Conservation (phyloP, 495 filamentous ascomycete species). For the Aspergillus diversus region DNA sequence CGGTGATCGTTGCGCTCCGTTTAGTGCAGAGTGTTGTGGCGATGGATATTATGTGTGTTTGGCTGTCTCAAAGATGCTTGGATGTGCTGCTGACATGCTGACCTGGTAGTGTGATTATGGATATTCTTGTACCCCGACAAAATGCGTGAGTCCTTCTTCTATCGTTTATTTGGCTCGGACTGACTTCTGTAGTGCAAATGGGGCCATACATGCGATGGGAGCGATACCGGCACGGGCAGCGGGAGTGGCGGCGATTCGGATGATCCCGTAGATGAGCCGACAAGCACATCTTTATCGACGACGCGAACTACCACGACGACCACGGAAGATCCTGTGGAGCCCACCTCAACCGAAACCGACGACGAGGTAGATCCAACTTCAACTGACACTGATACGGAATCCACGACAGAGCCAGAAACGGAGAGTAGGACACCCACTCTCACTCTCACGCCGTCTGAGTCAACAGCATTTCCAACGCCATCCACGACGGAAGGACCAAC, state of each 20-base stretch:
- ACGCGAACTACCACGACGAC: not conserved
- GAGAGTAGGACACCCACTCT: not conserved
- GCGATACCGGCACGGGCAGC: not conserved
- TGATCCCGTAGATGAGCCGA: not conserved
- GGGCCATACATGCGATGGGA: not conserved
- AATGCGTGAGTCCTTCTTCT: not conserved
- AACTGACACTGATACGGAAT: not conserved
- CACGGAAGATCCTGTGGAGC: not conserved
- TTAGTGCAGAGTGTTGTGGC: not conserved
- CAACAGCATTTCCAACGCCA: not conserved
- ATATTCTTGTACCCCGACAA: not conserved
- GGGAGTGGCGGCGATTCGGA: not conserved
- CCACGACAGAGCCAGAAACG: not conserved
- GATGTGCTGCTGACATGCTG: not conserved
- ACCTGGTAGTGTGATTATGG: not conserved
- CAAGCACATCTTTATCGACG: not conserved
- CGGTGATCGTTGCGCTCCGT: not conserved
- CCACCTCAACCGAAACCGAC: not conserved
- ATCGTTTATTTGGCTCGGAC: not conserved
- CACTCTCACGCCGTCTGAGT: not conserved
- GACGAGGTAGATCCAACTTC: not conserved
- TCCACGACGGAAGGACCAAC: not conserved
- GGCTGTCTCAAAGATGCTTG: not conserved
- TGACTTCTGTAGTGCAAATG: not conserved
- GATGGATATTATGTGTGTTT: slow-evolving; percentile 1